Evolutionary conservation across 192 early-diverging fungal genomes (phyloP), one percentile per base, ranked within the genome.

Genomic region (Entomortierella beljakovae): DNA sequence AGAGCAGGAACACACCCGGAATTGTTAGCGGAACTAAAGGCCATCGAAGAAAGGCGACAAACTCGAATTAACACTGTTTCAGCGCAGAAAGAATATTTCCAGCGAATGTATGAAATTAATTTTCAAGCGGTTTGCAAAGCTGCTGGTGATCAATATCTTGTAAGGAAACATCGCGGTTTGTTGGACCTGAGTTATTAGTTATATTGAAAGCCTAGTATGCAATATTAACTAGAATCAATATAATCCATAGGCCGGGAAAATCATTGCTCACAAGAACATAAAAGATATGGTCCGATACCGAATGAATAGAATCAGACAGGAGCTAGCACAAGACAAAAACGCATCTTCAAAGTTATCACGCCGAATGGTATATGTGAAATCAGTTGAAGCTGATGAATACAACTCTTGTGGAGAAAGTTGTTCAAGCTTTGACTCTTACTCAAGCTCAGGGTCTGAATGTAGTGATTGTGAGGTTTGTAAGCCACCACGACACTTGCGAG

Each of bases 401-500:
- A 62, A 59, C 9, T 79, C 67, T 20, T 63, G 67, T 54, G 66
- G 35, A 8, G 64, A 67, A 29, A 68, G 58, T 51, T 79, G 75
- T 26, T 79, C 75, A n/a, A 79, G 75, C 56, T 79, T 70, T 51
- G 75, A 79, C 50, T 79, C 75, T 0, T 79, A 79, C 29, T 65
- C 75, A 0, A 79, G 75, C 34, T 70, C 67, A 28, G 75, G 75
- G 60, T 59, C 61, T 0, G 75, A 79, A 7, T 79, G 75, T 42
- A 79, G 75, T 22, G 75, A 79, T 35, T 79, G 75, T n/a, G 75
- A 79, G 29, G 35, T 69, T 10, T 79, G 75, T 32, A 56, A 18
- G 32, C 54, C 59, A 33, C 20, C 53, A 18, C 51, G 38, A 28
- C 26, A 65, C 1, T 51, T 57, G 15, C 32, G 32, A 20, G 35